Base-by-base conservation (phyloP, 306 rosid genomes). In the Lathyrus tuberosus region DNA sequence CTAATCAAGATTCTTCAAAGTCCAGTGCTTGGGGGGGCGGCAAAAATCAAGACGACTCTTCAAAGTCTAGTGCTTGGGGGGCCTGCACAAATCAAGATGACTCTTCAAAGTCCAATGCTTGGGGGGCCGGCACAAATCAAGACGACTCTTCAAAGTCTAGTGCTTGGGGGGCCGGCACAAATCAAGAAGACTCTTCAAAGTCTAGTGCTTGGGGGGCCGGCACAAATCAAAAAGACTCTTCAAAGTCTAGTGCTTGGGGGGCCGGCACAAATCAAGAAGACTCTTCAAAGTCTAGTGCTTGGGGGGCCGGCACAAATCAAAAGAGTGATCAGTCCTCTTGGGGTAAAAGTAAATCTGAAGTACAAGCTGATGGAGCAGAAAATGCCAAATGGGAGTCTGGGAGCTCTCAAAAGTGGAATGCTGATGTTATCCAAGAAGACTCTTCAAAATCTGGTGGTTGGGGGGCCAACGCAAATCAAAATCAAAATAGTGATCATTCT, bases 341-440 rank as follows among this genome's bases (percentile, higher is more conserved):
- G 73, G 73, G 42, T 2, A 47, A 2, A 4, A 33, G 1, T 0
- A 10, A 20, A 18, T 3, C 58, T 51, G 30, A 0, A 20, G 5
- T 10, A 33, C 52, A 60, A 40, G n/a, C n/a, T n/a, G 16, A 22
- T 64, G 65, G 31, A 10, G 13, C 38, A 8, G 44, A 47, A 60
- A 58, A 8, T 8, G 20, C 57, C 31, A 61, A 67, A 35, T 56
- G 38, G n/a, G 69, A 75, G 14, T 59, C 69, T 10, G 61, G 31
- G 69, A 61, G 6, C 33, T 30, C 33, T 30, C 33, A 30, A 30
- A 30, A 30, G 33, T 30, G 33, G 33, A 30, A 30, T 3, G 33
- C 33, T 30, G 33, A 30, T 30, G 33, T 30, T 30, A 30, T 61
- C 33, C 44, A 46, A 22, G 67, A 60, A 22, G 70, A 74, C 46